phyloP scores from a whole-genome alignment of 2,329 filamentous ascomycete species.

The Canariomyces notabilis region DNA sequence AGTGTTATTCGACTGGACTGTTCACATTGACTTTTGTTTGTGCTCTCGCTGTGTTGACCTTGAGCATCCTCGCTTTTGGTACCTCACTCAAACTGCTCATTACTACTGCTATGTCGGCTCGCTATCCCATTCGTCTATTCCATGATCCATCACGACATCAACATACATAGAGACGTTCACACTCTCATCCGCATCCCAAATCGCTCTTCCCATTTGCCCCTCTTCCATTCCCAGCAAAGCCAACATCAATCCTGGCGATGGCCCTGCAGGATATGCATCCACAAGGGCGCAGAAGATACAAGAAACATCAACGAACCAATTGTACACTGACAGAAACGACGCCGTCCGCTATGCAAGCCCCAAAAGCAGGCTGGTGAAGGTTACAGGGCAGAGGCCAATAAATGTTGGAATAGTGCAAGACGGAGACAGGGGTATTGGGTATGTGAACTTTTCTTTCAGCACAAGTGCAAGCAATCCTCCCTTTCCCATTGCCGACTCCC shows the following conservation, averaged over 20 bases:
- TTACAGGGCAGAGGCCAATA: constrained; percentile 1
- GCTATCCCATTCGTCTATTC: neutral
- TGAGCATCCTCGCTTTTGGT: too few species aligned
- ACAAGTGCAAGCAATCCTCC: constrained; percentile 5
- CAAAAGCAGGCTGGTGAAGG: constrained; percentile 16
- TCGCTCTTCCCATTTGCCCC: neutral
- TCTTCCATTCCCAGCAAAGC: neutral
- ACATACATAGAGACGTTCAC: neutral
- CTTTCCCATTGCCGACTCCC: neutral
- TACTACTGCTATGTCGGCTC: neutral
- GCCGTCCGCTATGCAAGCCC: constrained; percentile 24
- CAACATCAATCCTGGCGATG: neutral
- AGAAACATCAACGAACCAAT: constrained; percentile 8
- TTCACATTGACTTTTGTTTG: too few species aligned
- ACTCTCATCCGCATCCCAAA: neutral
- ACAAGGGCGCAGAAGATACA: neutral
- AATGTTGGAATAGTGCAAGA: constrained; percentile 9
- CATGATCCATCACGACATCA: constrained; percentile 8
- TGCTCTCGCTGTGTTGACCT: too few species aligned
- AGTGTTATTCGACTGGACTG: neutral
- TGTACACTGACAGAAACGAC: constrained; percentile 18
- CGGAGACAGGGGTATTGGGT: constrained; percentile 12
- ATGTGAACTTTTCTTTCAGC: constrained; percentile 7
- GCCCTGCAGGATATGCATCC: neutral
- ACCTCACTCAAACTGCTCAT: neutral